These are phyloP conservation scores for Arctium lappa DNA, from an alignment of 129 eudicot genomes.

Conservation along the genomic window DNA sequence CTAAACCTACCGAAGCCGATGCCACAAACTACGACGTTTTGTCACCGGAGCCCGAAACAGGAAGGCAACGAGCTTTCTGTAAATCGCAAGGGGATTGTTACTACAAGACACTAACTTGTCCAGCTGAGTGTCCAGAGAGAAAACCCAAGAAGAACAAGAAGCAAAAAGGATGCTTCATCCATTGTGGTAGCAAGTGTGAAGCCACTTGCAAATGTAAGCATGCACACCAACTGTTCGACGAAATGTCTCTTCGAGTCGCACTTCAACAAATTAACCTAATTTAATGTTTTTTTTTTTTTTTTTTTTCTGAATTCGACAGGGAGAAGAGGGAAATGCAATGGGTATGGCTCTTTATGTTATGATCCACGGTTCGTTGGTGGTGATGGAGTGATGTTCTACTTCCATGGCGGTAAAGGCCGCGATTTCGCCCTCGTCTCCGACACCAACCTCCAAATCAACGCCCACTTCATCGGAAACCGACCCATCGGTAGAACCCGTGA, in stretches of 20 bases:
- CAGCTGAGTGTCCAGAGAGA: slow-evolving; percentile 56
- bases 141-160: slow-evolving; percentile 70
- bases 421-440: slow-evolving; percentile 55
- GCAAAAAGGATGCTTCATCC: slow-evolving; percentile 62
- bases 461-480: slow-evolving; percentile 56
- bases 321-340: slow-evolving; percentile 45
- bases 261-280: neutral
- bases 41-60: slow-evolving; percentile 35
- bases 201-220: slow-evolving; percentile 71
- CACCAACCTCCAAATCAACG: slow-evolving; percentile 65
- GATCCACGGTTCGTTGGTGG: slow-evolving; percentile 74
- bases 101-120: slow-evolving; percentile 49
- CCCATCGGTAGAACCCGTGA: slow-evolving; percentile 59
- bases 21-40: slow-evolving; percentile 32
- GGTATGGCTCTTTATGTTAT: slow-evolving; percentile 53
- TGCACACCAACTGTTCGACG: neutral
- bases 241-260: neutral
- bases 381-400: slow-evolving; percentile 73
- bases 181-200: slow-evolving; percentile 72
- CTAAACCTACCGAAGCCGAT: slow-evolving; percentile 26
- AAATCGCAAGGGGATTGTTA: slow-evolving; percentile 38
- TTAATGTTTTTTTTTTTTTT: neutral
- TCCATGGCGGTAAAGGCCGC: slow-evolving; percentile 57
- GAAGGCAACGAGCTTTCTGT: slow-evolving; percentile 52
- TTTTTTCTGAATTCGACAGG: slow-evolving; percentile 25